Base-by-base conservation (phyloP, 225 moss, liverwort and hornwort genomes). In the Marchantia paleacea region DNA sequence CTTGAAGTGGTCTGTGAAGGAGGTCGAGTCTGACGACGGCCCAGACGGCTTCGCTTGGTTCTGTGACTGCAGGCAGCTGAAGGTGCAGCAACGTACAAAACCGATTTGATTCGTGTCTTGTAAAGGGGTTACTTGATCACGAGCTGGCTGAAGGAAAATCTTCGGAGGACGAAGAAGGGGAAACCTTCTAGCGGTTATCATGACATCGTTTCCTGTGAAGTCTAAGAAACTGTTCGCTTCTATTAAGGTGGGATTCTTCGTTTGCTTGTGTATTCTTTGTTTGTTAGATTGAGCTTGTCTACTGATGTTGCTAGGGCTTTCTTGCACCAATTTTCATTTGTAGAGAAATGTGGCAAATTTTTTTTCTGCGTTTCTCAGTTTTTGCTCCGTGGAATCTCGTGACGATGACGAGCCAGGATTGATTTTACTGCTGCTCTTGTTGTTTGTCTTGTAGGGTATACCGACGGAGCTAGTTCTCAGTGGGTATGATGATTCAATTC, bases 401-500 rank as follows among this genome's bases (percentile, higher is more conserved):
- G 29, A 8, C 31, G 70, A 39, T 70, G 22, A 7, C 25, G 47
- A 11, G 18, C 58, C 58, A 20, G 58, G 58, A 20, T 39, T 71
- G 0, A 31, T 71, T 16, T 15, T 8, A 7, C 24, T 7, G 2
- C 30, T 15, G 39, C 47, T 16, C 31, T 48, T 78, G 50, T 47
- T 78, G 64, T 13, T 30, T 63, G 29, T 39, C 29, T 4, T 52
- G 31, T 8, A 91, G 90, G 92, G 91, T 77, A 62, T 90, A 78
- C 85, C 84, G 70, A 94, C 91, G 68, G 86, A 97, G 26, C 84
- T 96, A 29, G 89, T 94, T 54, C 77, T 94, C 30, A 92, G 86
- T 58, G 80, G 89, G 50, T 92, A 93, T 72, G 94, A 94, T 81
- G 96, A 96, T 80, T 88, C 90, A 22, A 80, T 96, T 50, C 69